Percentiles rank a stretch among this genome's conserved stretches.
phyloP scores from a whole-genome alignment of 495 filamentous ascomycete species.

The Cladorrhinum samala region DNA sequence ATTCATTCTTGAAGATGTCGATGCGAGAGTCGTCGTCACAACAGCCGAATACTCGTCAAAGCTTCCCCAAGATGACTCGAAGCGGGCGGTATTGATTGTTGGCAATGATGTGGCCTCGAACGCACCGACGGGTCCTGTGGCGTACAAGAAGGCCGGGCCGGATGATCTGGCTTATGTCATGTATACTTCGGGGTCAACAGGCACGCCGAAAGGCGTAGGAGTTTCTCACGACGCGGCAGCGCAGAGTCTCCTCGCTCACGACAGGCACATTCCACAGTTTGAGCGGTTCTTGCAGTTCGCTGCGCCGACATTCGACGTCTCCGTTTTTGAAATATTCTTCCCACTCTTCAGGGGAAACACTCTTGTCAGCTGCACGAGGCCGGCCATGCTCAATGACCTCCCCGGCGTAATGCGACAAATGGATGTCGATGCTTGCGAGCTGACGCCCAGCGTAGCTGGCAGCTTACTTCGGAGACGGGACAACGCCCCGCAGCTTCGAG shows the following conservation, averaged over 20 bases:
- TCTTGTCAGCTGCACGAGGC: conserved; percentile 60
- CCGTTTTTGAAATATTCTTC: conserved; percentile 85
- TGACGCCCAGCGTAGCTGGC: conserved; percentile 75
- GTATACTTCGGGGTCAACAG: conserved; percentile 87
- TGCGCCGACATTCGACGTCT: conserved; percentile 81
- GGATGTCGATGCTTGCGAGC: conserved; percentile 70
- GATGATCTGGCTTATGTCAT: conserved; percentile 73
- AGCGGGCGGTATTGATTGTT: conserved; percentile 28
- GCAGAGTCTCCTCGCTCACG: conserved; percentile 71
- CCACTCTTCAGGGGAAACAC: conserved; percentile 64
- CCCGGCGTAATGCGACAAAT: conserved; percentile 54
- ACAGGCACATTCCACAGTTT: conserved; percentile 65
- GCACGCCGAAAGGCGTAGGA: conserved; percentile 78
- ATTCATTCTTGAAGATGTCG: conserved; percentile 67
- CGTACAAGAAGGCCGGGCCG: conserved; percentile 13
- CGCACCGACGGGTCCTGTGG: background rate
- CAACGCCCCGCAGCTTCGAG: conserved; percentile 53
- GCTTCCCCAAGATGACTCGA: conserved; percentile 17
- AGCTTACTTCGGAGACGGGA: conserved; percentile 56
- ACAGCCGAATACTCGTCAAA: conserved; percentile 29
- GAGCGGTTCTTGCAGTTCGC: conserved; percentile 80
- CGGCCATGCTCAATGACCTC: conserved; percentile 62
- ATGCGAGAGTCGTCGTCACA: conserved; percentile 51
- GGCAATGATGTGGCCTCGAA: conserved; percentile 5
- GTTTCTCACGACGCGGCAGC: conserved; percentile 71